Percentiles rank a stretch among this genome's conserved stretches.
These are phyloP conservation scores for Monosporascus cannonballus DNA, from an alignment of 2,329 filamentous ascomycete species.

Conservation along the genomic window DNA sequence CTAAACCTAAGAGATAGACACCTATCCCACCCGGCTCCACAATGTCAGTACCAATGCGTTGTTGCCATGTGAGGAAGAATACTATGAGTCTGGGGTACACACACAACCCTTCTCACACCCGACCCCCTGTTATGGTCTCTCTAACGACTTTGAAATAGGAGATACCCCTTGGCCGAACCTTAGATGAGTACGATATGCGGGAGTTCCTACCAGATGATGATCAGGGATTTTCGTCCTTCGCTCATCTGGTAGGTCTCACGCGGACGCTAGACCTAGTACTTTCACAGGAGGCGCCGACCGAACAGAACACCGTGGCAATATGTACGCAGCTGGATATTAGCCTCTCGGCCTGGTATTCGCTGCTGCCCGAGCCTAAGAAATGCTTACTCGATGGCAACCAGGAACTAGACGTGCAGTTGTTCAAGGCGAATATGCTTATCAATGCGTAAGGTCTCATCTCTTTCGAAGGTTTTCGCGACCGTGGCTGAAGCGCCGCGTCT, in stretches of 20 bases:
- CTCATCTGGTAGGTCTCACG: neutral
- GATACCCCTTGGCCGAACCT: neutral
- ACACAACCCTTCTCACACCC: too few relatives aligned
- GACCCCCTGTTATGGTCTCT: neutral
- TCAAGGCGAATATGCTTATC: neutral
- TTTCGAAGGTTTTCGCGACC: neutral
- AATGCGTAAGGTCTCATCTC: neutral
- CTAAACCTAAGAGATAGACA: neutral
- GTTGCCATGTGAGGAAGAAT: neutral
- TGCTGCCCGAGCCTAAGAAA: neutral
- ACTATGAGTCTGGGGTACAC: neutral
- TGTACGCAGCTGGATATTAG: neutral
- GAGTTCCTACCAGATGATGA: neutral
- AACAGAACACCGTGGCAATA: neutral
- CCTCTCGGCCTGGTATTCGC: neutral
- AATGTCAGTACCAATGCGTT: neutral
- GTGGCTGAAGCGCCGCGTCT: neutral
- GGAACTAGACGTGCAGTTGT: neutral
- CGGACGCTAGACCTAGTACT: neutral
- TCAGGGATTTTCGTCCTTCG: neutral
- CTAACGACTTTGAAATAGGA: neutral
- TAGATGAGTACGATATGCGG: neutral
- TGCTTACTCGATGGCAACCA: neutral
- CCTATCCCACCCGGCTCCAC: neutral
- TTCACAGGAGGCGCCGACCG: neutral